Evolutionary conservation across 2,329 filamentous ascomycete species (phyloP), one percentile per base, ranked within the genome.

Genomic region (Paraconiothyrium brasiliense): DNA sequence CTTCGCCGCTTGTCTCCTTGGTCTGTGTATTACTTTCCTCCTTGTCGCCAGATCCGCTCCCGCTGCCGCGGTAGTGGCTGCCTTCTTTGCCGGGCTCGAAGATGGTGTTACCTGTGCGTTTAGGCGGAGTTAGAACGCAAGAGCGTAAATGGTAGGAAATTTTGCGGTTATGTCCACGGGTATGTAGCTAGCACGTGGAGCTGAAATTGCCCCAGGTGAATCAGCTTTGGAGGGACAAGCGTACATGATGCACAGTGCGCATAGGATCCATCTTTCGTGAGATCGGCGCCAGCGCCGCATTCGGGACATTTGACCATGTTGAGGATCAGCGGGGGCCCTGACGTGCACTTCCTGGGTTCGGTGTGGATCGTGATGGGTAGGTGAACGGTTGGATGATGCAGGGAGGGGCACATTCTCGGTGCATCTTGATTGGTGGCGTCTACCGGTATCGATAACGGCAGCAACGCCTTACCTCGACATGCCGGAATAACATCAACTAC

Each of bases 1-100:
- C 46, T 13, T 14, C 37, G 9, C 20, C 64, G 59, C 4, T 58
- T 44, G 64, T 67, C 8, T 32, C 46, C 24, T 48, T 48, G 20
- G 43, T 10, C 30, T 30, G 10, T 5, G n/a, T 20, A 11, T 20
- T 67, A 57, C 66, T 69, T 30, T 72, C 71, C 30, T 73, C 69
- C 32, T 70, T 71, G 22, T 74, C 71, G 0, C 71, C 71, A 48
- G 66, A 70, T 1, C 71, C 70, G 24, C 68, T 69, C 0, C 71
- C 71, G 34, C 67, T 64, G 10, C 71, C 71, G 32, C 55, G 65
- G 37, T 73, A 74, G 4, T 66, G 62, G 16, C 67, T 68, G 0
- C 71, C 71, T 27, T 74, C 71, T 51, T 74, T 74, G 9, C 68
- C 70, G 3, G 71, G 71, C 61, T 74, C 64, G 22, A 74, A 74